Evolutionary conservation across 768 basidiomycete genomes (phyloP).

Genomic region (Gyrodon lividus): DNA sequence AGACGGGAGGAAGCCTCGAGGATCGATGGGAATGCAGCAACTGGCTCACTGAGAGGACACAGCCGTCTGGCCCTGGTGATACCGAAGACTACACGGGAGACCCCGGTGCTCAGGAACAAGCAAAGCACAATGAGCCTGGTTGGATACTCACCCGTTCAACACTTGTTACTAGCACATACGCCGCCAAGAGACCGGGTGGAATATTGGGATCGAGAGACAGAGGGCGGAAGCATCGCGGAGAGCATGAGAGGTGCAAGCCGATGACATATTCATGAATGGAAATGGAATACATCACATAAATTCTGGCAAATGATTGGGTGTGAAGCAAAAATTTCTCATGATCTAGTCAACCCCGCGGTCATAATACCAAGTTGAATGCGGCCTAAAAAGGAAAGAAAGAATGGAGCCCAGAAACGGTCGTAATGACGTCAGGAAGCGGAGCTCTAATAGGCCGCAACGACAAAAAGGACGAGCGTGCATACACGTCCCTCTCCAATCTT

Average conservation of each 20-base stretch:
- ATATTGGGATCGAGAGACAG: slow-evolving; percentile 36
- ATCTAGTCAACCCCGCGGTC: background rate
- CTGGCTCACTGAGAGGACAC: slow-evolving; percentile 24
- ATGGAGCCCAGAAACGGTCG: slow-evolving; percentile 3
- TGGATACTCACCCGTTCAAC: slow-evolving; percentile 76
- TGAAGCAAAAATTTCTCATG: background rate
- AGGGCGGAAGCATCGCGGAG: slow-evolving; percentile 7
- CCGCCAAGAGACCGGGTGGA: slow-evolving; percentile 52
- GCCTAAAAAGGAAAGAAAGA: slow-evolving; percentile 12
- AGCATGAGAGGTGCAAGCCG: slow-evolving; percentile 2
- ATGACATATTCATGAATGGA: slow-evolving; percentile 4
- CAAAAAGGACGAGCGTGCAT: slow-evolving; percentile 30
- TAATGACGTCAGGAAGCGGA: slow-evolving; percentile 36
- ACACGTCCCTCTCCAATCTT: slow-evolving; percentile 10
- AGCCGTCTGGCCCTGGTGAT: slow-evolving; percentile 45
- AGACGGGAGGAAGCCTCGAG: slow-evolving; percentile 28
- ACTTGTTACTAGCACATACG: slow-evolving; percentile 63
- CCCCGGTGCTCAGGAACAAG: slow-evolving; percentile 49
- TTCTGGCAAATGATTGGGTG: background rate
- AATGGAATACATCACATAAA: background rate
- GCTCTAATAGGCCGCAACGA: slow-evolving; percentile 29
- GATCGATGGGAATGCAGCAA: slow-evolving; percentile 17
- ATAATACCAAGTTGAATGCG: background rate
- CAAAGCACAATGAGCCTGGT: slow-evolving; percentile 60
- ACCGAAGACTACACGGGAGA: slow-evolving; percentile 44